These are phyloP conservation scores for Lippia alba DNA, from an alignment of 305 asterid species.

Conservation along the genomic window DNA sequence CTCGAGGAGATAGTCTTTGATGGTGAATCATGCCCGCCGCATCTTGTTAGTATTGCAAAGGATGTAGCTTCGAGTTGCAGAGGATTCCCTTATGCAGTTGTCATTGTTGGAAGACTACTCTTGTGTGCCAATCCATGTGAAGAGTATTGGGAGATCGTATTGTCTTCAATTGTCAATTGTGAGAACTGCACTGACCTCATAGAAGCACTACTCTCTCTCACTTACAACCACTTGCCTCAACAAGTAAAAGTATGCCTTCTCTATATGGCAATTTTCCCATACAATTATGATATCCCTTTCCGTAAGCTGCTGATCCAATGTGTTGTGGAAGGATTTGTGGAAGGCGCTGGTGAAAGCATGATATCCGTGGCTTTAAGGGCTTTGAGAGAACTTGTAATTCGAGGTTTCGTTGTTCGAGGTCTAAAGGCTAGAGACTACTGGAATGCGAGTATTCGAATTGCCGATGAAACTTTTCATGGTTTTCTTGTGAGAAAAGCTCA, in stretches of 20 bases:
- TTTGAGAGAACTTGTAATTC: background rate
- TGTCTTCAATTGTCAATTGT: too few relatives aligned
- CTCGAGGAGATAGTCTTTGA: too few relatives aligned
- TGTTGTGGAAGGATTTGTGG: conserved; percentile 19
- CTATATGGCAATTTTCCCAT: conserved; percentile 21
- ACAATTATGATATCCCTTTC: background rate
- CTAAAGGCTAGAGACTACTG: background rate
- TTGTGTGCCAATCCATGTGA: too few relatives aligned
- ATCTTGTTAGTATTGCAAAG: too few relatives aligned
- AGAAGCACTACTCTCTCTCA: background rate
- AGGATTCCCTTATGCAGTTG: too few relatives aligned
- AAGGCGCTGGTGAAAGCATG: too few relatives aligned
- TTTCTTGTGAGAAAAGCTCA: conserved; percentile 23
- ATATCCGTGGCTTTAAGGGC: background rate
- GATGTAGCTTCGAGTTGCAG: too few relatives aligned
- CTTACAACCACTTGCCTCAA: conserved; percentile 18
- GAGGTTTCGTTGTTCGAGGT: background rate
- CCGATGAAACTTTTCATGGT: conserved; percentile 17
- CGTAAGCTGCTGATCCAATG: conserved; percentile 10
- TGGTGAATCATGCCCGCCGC: too few relatives aligned
- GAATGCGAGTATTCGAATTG: background rate
- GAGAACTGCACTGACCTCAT: too few relatives aligned
- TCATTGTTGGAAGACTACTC: too few relatives aligned
- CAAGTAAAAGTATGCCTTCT: background rate
- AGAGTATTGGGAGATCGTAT: too few relatives aligned